Percentiles rank a stretch among this genome's conserved stretches.
These are phyloP conservation scores for Trichoderma harzianum DNA, from an alignment of 2,329 filamentous ascomycete genomes.

Conservation along the genomic window DNA sequence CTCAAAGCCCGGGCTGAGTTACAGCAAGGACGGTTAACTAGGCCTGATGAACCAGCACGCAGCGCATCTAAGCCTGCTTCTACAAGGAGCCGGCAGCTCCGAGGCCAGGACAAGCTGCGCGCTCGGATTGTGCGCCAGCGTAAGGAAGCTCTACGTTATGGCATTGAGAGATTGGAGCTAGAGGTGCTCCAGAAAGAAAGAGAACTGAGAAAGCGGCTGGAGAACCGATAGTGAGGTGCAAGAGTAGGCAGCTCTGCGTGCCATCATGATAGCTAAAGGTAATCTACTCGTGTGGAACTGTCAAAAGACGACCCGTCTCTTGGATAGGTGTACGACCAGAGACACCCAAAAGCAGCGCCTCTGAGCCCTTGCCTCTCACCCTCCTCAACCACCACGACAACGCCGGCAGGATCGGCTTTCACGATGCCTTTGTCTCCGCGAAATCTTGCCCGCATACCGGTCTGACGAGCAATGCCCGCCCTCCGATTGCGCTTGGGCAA, in stretches of 20 bases:
- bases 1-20: constrained; percentile 80
- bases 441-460: constrained; percentile 7
- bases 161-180: constrained; percentile 79
- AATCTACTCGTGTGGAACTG: neutral
- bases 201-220: constrained; percentile 52
- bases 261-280: no score
- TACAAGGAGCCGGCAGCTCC: constrained; percentile 41
- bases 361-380: neutral
- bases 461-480: neutral
- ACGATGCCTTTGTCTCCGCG: constrained; percentile 17
- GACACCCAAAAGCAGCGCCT: neutral
- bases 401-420: constrained; percentile 16
- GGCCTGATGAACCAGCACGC: constrained; percentile 23
- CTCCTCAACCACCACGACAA: neutral
- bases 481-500: neutral
- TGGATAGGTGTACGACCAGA: neutral
- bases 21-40: constrained; percentile 65
- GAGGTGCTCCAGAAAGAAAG: constrained; percentile 75
- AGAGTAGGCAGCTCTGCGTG: neutral
- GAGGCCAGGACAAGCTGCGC: constrained; percentile 49
- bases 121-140: constrained; percentile 67
- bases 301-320: neutral
- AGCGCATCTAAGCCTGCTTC: neutral
- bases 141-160: constrained; percentile 82
- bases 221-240: constrained; percentile 29